Evolutionary conservation across 208 protist genomes (phyloP).

Genomic region (Leishmania gerbilli): DNA sequence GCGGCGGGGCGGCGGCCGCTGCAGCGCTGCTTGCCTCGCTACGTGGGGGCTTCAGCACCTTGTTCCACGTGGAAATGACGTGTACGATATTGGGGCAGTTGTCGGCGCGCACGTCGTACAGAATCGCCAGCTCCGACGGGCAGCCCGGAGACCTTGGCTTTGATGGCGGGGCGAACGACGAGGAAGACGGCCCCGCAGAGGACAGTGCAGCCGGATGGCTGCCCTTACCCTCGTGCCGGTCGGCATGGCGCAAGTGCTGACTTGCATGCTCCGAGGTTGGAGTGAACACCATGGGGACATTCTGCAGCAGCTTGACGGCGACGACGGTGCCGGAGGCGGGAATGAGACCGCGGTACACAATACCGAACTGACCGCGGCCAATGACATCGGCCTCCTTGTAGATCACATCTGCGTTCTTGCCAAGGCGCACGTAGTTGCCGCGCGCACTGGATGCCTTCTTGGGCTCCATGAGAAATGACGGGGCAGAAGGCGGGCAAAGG

Average conservation of each 20-base stretch:
- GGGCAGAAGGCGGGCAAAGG: neutral
- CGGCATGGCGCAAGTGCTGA: neutral
- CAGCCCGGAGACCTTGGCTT: slow-evolving; percentile 11
- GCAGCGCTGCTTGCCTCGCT: neutral
- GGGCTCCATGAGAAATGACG: neutral
- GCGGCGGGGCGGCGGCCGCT: neutral
- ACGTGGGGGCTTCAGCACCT: slow-evolving; percentile 17
- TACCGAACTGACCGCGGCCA: slow-evolving; percentile 59
- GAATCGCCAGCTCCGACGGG: slow-evolving; percentile 27
- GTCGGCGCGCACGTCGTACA: slow-evolving; percentile 35
- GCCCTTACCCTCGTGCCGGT: neutral
- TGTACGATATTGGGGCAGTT: slow-evolving; percentile 48
- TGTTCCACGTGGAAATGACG: slow-evolving; percentile 36
- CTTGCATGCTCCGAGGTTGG: slow-evolving; percentile 10
- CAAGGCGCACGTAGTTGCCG: slow-evolving; percentile 20
- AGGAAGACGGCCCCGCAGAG: neutral
- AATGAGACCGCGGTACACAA: slow-evolving; percentile 45
- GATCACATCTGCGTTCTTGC: slow-evolving; percentile 36
- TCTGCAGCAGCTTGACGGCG: slow-evolving; percentile 57
- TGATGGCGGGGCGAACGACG: neutral
- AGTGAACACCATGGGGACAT: slow-evolving; percentile 10
- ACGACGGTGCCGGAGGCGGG: slow-evolving; percentile 29
- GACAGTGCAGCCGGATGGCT: neutral
- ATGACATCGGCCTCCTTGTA: slow-evolving; percentile 43
- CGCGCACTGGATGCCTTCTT: neutral